Evolutionary conservation across 306 rosid genomes (phyloP).

Genomic region (Crotalaria pallida): DNA sequence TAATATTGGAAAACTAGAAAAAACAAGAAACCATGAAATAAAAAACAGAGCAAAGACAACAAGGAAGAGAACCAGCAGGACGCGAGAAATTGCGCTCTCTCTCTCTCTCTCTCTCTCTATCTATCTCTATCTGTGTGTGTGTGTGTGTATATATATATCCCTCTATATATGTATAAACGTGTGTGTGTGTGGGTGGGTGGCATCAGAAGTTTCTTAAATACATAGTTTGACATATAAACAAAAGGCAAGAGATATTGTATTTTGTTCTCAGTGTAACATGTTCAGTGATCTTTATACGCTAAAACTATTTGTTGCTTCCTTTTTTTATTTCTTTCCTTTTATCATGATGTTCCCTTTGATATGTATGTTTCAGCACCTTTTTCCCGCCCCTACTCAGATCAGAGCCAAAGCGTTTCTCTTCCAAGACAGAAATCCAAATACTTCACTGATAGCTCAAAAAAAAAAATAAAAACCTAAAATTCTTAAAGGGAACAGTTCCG

Average conservation of each 20-base stretch:
- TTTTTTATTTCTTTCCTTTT: no score
- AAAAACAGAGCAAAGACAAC: background rate
- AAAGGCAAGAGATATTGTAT: no score
- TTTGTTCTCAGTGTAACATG: background rate
- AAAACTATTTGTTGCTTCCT: background rate
- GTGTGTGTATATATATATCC: no score
- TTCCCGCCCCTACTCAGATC: background rate
- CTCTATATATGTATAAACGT: no score
- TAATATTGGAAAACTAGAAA: background rate
- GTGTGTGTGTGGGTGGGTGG: no score
- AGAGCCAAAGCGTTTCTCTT: no score
- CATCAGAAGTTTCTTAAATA: no score
- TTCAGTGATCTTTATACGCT: background rate
- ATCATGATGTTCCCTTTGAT: background rate
- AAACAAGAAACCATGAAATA: background rate
- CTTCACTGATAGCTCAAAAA: background rate
- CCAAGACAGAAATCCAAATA: background rate
- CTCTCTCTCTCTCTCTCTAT: no score
- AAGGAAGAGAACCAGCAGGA: background rate
- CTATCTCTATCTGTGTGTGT: no score
- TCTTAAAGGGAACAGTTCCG: background rate
- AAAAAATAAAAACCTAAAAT: background rate
- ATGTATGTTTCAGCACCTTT: background rate
- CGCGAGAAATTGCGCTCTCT: conserved; percentile 1
- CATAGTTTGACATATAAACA: no score